Evolutionary conservation across 2,329 filamentous ascomycete species (phyloP).

Genomic region (Aureobasidium sp.): DNA sequence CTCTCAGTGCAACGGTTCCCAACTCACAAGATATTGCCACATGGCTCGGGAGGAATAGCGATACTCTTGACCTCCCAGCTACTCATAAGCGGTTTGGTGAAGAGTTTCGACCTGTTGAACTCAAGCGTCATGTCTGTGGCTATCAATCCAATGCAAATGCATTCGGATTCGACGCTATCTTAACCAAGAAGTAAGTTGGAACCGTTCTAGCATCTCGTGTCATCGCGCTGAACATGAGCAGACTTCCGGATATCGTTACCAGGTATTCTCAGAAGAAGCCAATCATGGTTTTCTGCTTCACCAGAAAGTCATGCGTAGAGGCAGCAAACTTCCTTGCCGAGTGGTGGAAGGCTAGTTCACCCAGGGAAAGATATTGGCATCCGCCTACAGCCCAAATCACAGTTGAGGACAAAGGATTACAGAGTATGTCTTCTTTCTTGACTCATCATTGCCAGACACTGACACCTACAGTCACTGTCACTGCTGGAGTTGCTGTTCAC

Average conservation of each 20-base stretch:
- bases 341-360: slow-evolving; percentile 49
- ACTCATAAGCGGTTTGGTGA: slow-evolving; percentile 63
- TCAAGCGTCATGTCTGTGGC: slow-evolving; percentile 69
- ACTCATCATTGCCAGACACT: neutral
- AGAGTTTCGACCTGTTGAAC: slow-evolving; percentile 67
- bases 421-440: slow-evolving; percentile 34
- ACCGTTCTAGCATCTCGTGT: neutral
- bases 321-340: slow-evolving; percentile 61
- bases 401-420: slow-evolving; percentile 53
- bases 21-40: slow-evolving; percentile 71
- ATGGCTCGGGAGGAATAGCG: slow-evolving; percentile 64
- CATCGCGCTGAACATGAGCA: slow-evolving; percentile 24
- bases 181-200: slow-evolving; percentile 46
- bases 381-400: slow-evolving; percentile 43
- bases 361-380: slow-evolving; percentile 53
- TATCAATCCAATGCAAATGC: slow-evolving; percentile 58
- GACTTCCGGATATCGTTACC: slow-evolving; percentile 56
- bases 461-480: slow-evolving; percentile 31
- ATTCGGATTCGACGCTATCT: slow-evolving; percentile 64
- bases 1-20: slow-evolving; percentile 73
- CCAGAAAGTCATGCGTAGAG: slow-evolving; percentile 57
- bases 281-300: slow-evolving; percentile 76
- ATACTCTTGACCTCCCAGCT: slow-evolving; percentile 54
- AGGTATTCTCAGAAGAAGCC: slow-evolving; percentile 64
- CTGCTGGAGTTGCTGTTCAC: slow-evolving; percentile 66